Conservation (phyloP, 2,329 filamentous ascomycete species). For the Cladosporium sp. region DNA sequence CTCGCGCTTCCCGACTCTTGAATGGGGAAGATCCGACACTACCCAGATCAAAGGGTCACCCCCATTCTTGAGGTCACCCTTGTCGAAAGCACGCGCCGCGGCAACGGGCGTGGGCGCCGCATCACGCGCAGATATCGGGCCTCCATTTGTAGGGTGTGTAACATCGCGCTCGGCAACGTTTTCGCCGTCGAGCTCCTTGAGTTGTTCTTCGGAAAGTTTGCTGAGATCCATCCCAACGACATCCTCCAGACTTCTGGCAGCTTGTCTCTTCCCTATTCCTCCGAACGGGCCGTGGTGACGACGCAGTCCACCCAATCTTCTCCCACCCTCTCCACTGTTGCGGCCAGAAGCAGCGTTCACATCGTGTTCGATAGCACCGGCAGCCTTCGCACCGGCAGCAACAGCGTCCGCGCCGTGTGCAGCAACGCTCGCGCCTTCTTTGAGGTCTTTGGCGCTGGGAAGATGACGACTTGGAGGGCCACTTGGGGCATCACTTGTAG, state of each 20-base stretch:
- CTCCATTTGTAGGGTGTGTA: too few species aligned
- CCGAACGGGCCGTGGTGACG: background rate
- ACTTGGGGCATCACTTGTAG: background rate
- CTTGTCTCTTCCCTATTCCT: background rate
- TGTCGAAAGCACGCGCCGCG: too few species aligned
- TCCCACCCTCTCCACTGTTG: background rate
- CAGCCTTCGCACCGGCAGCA: background rate
- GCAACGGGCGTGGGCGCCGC: too few species aligned
- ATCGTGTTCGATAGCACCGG: background rate
- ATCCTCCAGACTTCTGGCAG: background rate
- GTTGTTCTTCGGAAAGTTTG: background rate
- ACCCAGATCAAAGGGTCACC: too few species aligned
- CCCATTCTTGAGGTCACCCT: too few species aligned
- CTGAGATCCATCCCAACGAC: background rate
- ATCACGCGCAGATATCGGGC: background rate
- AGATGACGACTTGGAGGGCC: too few species aligned
- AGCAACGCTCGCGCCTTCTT: background rate
- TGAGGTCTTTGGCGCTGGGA: background rate
- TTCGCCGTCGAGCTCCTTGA: slow-evolving; percentile 8
- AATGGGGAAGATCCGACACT: too few species aligned
- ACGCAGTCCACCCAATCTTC: background rate
- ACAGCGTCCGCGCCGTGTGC: background rate
- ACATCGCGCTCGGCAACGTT: background rate
- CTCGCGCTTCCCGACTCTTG: too few species aligned
- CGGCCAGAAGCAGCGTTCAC: background rate